Base-by-base conservation (phyloP, 805 yeast genomes). In the Cephaloascus fragrans region DNA sequence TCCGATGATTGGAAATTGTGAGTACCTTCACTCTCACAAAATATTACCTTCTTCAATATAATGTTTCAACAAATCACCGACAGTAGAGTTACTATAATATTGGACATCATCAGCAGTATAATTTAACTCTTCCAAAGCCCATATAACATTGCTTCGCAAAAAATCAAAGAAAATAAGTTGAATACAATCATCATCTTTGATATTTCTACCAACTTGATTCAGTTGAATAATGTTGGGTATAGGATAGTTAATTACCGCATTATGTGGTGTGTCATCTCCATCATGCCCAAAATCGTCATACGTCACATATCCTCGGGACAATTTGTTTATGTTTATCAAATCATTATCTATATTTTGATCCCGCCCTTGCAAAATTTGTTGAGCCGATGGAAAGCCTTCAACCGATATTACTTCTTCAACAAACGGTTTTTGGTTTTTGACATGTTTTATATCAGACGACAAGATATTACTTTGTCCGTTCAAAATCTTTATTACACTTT, bases 251-350 rank as follows among this genome's bases (percentile, higher is more conserved):
- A 64, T 62, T 36, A 82, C 71, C 1, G 84, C 71, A 41, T 60
- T 83, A 89, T 41, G 77, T 48, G 31, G 87, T 70, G 64, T 84
- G 47, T 67, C 97, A 54, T 93, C 98, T 18, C 98, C 98, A 44
- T 79, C 77, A 45, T 66, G 59, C 0, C 97, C 98, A 48, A 71
- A 69, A 51, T 90, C 97, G 53, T 93, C 98, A 35, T 59, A 49
- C 0, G 98, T 90, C 0, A 77, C 79, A 48, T 83, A 84, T 0
- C 98, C 98, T 43, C 74, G 75, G 1, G 77, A 50, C 12, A 69
- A 51, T 8, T 47, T 51, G 4, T 55, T 33, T n/a, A n/a, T n/a
- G n/a, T n/a, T n/a, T n/a, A n/a, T n/a, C n/a, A n/a, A n/a, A n/a
- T n/a, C n/a, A n/a, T n/a, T n/a, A n/a, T n/a, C n/a, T n/a, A n/a